Base-by-base conservation (phyloP, 1,284 basidiomycete species). In the Puccinia horiana region DNA sequence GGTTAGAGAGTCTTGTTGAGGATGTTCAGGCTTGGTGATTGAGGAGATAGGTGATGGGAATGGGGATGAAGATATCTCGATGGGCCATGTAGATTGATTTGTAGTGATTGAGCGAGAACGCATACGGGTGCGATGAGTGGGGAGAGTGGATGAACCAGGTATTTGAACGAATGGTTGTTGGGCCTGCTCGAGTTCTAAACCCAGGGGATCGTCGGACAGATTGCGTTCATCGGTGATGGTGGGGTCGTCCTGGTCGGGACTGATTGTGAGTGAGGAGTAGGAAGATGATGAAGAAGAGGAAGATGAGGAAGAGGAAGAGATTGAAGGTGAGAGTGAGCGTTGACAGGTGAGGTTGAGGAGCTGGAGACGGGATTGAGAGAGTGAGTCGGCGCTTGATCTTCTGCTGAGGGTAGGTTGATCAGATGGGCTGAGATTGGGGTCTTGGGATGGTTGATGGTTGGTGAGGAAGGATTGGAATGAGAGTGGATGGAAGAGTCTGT, bases 271-370 rank as follows among this genome's bases (percentile, higher is more conserved):
- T 40, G 63, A 40, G 20, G 63, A 65, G 37, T 0, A 40, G 29
- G 61, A 29, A n/a, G 69, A 72, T 16, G 69, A 72, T 2, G 69
- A 49, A 12, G 69, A 49, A 0, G 69, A 72, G 42, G 69, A 72
- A n/a, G 69, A 72, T 3, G 69, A 72, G 12, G 69, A 72, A 0
- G 69, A 49, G 23, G 69, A 72, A 0, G 63, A 65, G 35, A 65
- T 65, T 35, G 63, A 65, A 37, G 63, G 63, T 40, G 63, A 65
- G 63, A 65, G 35, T 40, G 63, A 65, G 35, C 63, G 63, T 40
- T 65, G 63, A 26, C 52, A 37, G 56, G 32, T 76, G 56, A 58
- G 56, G 61, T 40, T 76, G 56, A 37, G 44, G 54, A 58, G 54
- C 47, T 74, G 72, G 29, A 40, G 35, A 26, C 49, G 54, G 29